phyloP scores from a whole-genome alignment of 2,329 filamentous ascomycete species.

The Penicillium nordicum region DNA sequence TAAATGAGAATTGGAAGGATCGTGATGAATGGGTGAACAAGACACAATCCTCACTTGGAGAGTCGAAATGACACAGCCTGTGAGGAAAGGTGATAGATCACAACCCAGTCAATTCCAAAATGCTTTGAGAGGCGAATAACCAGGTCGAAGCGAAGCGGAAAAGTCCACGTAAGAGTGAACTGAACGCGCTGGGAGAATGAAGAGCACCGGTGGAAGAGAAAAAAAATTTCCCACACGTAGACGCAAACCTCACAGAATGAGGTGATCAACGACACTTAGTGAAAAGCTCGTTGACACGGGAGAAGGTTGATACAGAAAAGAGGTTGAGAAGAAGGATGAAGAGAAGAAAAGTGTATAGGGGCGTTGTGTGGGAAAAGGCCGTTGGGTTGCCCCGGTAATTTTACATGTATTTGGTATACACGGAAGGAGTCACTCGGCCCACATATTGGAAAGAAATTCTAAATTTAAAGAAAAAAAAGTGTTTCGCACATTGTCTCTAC shows the following conservation, averaged over 20 bases:
- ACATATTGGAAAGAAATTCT: conserved; percentile 1
- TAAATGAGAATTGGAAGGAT: conserved; percentile 28
- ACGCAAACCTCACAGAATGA: conserved; percentile 27
- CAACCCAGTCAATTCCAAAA: conserved; percentile 2
- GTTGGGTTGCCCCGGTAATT: conserved; percentile 11
- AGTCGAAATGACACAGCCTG: background rate
- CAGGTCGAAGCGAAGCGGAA: conserved; percentile 5
- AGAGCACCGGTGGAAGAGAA: conserved; percentile 11
- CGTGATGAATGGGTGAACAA: conserved; percentile 7
- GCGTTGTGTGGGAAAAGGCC: conserved; percentile 51
- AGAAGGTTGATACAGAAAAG: conserved; percentile 19
- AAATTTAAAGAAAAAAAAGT: background rate
- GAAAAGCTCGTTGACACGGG: conserved; percentile 48
- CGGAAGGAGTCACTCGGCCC: background rate
- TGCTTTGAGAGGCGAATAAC: conserved; percentile 8
- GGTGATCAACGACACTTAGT: conserved; percentile 49
- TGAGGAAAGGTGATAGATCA: background rate
- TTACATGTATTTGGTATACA: conserved; percentile 9
- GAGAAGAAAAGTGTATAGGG: conserved; percentile 18
- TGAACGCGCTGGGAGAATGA: conserved; percentile 5
- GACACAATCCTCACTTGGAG: conserved; percentile 1
- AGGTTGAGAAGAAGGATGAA: conserved; percentile 18
- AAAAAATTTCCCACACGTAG: conserved; percentile 24
- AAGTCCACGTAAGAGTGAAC: conserved; percentile 5
- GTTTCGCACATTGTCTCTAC: background rate